Base-by-base conservation (phyloP, 495 filamentous ascomycete genomes). In the Parachaetomium inaequale region DNA sequence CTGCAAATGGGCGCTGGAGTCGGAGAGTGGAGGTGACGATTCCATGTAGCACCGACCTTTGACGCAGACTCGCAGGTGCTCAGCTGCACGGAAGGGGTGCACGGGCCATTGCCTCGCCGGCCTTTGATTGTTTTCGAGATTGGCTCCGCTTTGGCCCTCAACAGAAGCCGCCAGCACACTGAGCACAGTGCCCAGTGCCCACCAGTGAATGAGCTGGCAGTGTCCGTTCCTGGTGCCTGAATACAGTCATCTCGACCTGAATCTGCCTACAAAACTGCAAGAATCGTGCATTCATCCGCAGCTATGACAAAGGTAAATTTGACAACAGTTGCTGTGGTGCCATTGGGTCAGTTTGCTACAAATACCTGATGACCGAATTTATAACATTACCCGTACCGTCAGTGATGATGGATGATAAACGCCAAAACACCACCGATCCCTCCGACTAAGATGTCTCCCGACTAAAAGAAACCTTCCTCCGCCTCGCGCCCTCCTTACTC, bases 401-500 rank as follows among this genome's bases (percentile, higher is more conserved):
- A 47, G 19, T n/a, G 1, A 47, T 25, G 3, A 23, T 36, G 11
- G 25, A 38, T 21, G 11, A 26, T 29, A 11, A 34, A 54, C 36
- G 15, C 36, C 50, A 54, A 28, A 36, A 55, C 40, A 47, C 28
- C 19, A 46, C 38, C 11, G 40, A 4, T 51, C 28, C 50, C 11
- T 36, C 40, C 3, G 11, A 17, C 42, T 36, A 1, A 47, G 43
- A 36, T 23, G 15, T 12, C 47, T 25, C 21, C 23, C 12, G 15
- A 23, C 34, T 10, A 14, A 19, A 54, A 11, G 50, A 42, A 28
- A 40, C 11, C 32, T 60, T 59, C 40, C 47, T 50, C 50, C 67
- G 59, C 57, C 64, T 68, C 36, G 67, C 70, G 10, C 68, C 42
- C 40, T 55, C 61, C 11, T 62, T 64, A 19, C 61, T 65, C 28